Evolutionary conservation across 768 basidiomycete genomes (phyloP), one percentile per base, ranked within the genome.

Genomic region (Collybia sp.): DNA sequence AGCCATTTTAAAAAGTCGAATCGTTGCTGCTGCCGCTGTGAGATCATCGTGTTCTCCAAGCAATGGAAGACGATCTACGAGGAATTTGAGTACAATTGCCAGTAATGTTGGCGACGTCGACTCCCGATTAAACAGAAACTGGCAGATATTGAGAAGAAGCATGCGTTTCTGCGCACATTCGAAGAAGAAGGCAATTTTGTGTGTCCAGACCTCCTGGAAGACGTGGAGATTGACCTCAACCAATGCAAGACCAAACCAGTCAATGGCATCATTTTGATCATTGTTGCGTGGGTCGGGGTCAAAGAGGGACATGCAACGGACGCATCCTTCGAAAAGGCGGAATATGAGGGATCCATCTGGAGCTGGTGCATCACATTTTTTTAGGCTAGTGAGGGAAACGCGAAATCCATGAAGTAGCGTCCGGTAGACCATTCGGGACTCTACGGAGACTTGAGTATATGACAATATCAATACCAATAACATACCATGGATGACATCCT

Each of bases 201-300:
- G 83, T 31, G 88, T 92, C 93, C 94, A 95, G 30, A 97, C 89
- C 66, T 96, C 93, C 63, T 95, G 88, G 62, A 96, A 94, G 49
- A 94, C 87, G 57, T 95, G 90, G 6, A 88, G 72, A 58, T 96
- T 88, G 55, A 94, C 79, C 61, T 93, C 88, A 32, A 82, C 64
- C 37, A 94, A 76, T 35, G 88, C 81, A 17, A 80, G 77, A 5
- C 79, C 82, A 48, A 97, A 80, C 75, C 85, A 83, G 47, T 99
- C 95, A 57, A 93, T 77, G 5, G 84, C 83, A 59, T 97, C 93
- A 43, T 83, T 72, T 45, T 72, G 70, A 36, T 64, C 78, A 32
- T 73, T 79, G 42, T 88, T 69, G 37, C 80, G 79, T 42, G 77
- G 76, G 46, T 85, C 78, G 5, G 81, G 73, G 47, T 88, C 88